A percentile compares a stretch with the other conserved stretches of the same genome.
These are phyloP conservation scores for Akanthomyces dipterigenus DNA, from an alignment of 2,329 filamentous ascomycete genomes.

Conservation along the genomic window DNA sequence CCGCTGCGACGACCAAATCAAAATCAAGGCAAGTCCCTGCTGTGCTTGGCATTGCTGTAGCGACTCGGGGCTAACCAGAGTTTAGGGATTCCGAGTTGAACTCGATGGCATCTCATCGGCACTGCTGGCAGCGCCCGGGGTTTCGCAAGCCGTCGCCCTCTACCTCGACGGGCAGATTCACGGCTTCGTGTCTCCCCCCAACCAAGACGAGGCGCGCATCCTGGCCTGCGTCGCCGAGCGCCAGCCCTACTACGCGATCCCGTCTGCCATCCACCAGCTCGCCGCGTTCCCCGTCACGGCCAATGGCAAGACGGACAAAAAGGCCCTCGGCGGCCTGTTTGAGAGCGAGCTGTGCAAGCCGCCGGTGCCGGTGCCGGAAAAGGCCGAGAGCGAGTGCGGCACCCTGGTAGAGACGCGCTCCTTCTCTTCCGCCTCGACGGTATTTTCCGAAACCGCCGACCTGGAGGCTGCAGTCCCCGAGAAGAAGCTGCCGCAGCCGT, in stretches of 20 bases:
- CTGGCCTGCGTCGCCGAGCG: slow-evolving; percentile 32
- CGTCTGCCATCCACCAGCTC: slow-evolving; percentile 37
- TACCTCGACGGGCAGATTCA: slow-evolving; percentile 41
- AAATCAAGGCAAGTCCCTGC: slow-evolving; percentile 42
- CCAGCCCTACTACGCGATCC: slow-evolving; percentile 51
- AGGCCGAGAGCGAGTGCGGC: slow-evolving; percentile 15
- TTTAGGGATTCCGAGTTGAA: slow-evolving; percentile 51
- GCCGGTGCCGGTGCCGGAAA: background rate
- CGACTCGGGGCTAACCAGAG: background rate
- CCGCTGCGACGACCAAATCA: slow-evolving; percentile 55
- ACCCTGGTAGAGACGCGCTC: slow-evolving; percentile 24
- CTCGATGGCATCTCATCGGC: slow-evolving; percentile 50
- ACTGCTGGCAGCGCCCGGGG: slow-evolving; percentile 37
- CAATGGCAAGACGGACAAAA: slow-evolving; percentile 53
- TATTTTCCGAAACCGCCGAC: slow-evolving; percentile 18
- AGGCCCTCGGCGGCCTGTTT: slow-evolving; percentile 30
- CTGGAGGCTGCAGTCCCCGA: slow-evolving; percentile 29
- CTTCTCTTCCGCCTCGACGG: slow-evolving; percentile 21
- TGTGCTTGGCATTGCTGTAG: background rate
- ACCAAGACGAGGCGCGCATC: slow-evolving; percentile 30
- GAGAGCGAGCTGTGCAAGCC: background rate
- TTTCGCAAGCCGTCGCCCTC: slow-evolving; percentile 41
- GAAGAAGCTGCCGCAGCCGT: slow-evolving; percentile 33
- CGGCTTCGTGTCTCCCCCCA: slow-evolving; percentile 39
- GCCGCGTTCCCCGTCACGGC: slow-evolving; percentile 41